phyloP scores from a whole-genome alignment of 495 filamentous ascomycete species.

The Tuber aestivum region DNA sequence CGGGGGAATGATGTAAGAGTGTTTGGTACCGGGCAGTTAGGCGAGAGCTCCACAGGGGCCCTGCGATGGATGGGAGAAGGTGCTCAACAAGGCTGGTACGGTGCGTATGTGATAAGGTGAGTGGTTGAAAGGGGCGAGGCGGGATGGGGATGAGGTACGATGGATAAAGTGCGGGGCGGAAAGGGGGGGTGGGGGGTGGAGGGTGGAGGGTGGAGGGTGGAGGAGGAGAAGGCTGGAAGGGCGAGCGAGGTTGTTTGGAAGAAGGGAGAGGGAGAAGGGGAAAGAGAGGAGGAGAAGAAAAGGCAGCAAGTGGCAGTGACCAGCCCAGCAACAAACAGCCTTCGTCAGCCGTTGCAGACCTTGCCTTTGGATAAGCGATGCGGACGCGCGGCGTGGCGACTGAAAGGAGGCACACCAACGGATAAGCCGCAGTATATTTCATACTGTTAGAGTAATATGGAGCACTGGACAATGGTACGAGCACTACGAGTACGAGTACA shows the following conservation, averaged over 20 bases:
- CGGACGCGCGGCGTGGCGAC: neutral
- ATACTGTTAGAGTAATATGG: neutral
- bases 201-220: neutral
- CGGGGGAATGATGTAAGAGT: neutral
- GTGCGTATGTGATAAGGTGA: neutral
- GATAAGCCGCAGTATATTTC: neutral
- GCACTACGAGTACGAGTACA: too few species aligned
- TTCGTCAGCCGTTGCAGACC: neutral
- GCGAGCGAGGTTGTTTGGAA: neutral
- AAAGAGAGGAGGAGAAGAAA: neutral
- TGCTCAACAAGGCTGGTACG: neutral
- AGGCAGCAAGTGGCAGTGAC: neutral
- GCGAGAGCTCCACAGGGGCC: neutral
- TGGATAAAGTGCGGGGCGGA: neutral
- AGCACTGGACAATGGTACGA: neutral
- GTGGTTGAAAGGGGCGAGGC: neutral
- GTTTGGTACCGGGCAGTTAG: neutral
- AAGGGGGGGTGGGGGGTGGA: neutral
- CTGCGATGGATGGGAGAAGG: neutral
- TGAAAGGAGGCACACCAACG: neutral
- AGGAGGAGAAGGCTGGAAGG: neutral
- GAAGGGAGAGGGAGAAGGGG: neutral
- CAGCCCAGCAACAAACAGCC: neutral
- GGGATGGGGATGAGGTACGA: neutral
- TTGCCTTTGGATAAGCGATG: neutral